These are phyloP conservation scores for Lomentospora prolificans DNA, from an alignment of 2,329 filamentous ascomycete species.

Conservation along the genomic window DNA sequence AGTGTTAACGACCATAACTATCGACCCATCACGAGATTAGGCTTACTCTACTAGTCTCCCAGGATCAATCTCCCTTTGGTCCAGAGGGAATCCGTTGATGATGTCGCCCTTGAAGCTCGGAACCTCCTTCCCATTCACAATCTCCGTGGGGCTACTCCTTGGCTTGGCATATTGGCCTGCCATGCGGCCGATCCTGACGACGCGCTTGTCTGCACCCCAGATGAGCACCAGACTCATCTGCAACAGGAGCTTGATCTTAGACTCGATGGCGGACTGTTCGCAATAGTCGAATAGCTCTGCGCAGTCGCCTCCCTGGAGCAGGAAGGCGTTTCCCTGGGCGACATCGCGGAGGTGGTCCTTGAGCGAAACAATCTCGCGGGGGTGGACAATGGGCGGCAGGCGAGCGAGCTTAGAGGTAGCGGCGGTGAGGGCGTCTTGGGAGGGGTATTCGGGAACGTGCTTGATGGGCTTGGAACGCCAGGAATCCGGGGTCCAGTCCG, in stretches of 20 bases:
- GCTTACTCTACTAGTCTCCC: constrained; percentile 62
- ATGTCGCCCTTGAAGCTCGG: constrained; percentile 94
- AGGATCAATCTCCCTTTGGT: constrained; percentile 74
- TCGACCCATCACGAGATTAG: background rate
- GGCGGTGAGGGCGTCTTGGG: constrained; percentile 46
- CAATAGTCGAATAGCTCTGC: constrained; percentile 98
- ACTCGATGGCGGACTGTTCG: constrained; percentile 77
- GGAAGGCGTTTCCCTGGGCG: constrained; percentile 80
- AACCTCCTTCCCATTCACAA: constrained; percentile 67
- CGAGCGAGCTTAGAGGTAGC: constrained; percentile 55
- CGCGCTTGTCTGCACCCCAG: constrained; percentile 71
- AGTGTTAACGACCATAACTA: background rate
- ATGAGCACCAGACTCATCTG: constrained; percentile 97
- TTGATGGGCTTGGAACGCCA: constrained; percentile 75
- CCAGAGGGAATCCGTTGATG: constrained; percentile 73
- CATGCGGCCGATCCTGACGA: constrained; percentile 91
- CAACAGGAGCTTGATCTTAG: constrained; percentile 90
- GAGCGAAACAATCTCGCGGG: constrained; percentile 69
- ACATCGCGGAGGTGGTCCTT: constrained; percentile 75
- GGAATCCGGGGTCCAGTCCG: constrained; percentile 49
- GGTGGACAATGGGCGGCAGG: constrained; percentile 70
- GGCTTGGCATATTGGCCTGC: constrained; percentile 98
- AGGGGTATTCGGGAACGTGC: constrained; percentile 62
- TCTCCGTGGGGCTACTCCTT: constrained; percentile 77
- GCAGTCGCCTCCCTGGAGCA: constrained; percentile 94